A percentile compares a stretch with the other conserved stretches of the same genome.
Evolutionary conservation across 108 stramenopile genomes (phyloP).

Genomic region (Mediolabrus comicus): DNA sequence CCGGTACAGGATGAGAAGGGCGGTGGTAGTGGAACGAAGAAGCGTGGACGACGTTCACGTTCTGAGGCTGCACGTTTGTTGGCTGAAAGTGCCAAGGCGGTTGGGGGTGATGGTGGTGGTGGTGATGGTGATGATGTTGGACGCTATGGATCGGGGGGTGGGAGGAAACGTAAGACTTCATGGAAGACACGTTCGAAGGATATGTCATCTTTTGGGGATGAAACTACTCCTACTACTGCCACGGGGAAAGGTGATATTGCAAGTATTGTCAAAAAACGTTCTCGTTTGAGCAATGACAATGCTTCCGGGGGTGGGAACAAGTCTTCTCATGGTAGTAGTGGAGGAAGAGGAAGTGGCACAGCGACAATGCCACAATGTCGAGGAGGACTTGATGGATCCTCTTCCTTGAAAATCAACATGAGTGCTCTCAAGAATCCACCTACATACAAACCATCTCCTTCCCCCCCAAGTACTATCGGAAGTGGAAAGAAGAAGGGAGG

Average conservation of each 20-base stretch:
- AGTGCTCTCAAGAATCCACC: background rate
- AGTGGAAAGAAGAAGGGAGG: constrained; percentile 21
- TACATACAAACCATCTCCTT: background rate
- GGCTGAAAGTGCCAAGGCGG: constrained; percentile 5
- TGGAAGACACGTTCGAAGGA: constrained; percentile 31
- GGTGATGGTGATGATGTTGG: constrained; percentile 9
- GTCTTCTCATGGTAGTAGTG: background rate
- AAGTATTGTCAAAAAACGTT: constrained; percentile 25
- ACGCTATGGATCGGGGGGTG: constrained; percentile 1
- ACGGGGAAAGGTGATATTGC: constrained; percentile 16
- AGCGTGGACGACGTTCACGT: background rate
- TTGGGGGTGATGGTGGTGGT: background rate
- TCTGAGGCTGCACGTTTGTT: background rate
- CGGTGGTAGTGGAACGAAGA: background rate
- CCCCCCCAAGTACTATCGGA: background rate
- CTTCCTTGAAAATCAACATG: background rate
- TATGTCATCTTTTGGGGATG: constrained; percentile 22
- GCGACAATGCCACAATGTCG: constrained; percentile 12
- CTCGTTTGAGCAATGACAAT: constrained; percentile 23
- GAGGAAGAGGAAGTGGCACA: background rate
- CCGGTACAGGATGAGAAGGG: constrained; percentile 11
- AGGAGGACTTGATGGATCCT: background rate
- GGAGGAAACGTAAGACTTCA: constrained; percentile 34
- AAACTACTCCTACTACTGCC: background rate
- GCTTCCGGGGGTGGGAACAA: background rate